Evolutionary conservation across 768 basidiomycete species (phyloP).

Genomic region (Serendipita vermifera): DNA sequence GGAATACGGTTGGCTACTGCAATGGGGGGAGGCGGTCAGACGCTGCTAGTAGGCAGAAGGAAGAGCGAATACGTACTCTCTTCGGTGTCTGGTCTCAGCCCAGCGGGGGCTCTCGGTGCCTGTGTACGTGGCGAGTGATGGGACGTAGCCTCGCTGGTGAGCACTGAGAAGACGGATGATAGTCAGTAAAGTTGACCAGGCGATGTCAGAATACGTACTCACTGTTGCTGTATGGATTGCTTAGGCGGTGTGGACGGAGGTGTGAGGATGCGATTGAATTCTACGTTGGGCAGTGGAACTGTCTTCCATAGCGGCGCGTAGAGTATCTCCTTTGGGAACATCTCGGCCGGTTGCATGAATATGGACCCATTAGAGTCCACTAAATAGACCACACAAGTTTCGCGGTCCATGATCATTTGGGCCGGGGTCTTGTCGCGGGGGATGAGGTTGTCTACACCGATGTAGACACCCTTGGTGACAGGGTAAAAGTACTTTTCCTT

Average conservation of each 20-base stretch:
- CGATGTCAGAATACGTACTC: not conserved
- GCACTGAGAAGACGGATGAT: not conserved
- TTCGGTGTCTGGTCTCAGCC: not conserved
- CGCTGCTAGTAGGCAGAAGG: too few relatives aligned
- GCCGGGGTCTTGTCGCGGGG: too few relatives aligned
- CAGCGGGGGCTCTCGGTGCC: not conserved
- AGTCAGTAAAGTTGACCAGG: not conserved
- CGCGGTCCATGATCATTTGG: conserved; percentile 3
- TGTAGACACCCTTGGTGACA: too few relatives aligned
- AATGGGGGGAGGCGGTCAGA: too few relatives aligned
- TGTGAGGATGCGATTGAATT: not conserved
- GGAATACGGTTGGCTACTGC: too few relatives aligned
- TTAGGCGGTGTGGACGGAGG: not conserved
- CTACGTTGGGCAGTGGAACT: not conserved
- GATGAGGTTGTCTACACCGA: too few relatives aligned
- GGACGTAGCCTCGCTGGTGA: not conserved
- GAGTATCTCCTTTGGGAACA: conserved; percentile 2
- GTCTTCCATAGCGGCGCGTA: conserved; percentile 4
- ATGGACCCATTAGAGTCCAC: not conserved
- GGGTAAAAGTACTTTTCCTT: too few relatives aligned
- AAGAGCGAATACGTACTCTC: too few relatives aligned
- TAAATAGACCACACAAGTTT: conserved; percentile 4
- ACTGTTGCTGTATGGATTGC: not conserved
- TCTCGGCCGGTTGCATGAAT: not conserved
- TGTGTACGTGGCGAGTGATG: not conserved